phyloP scores from a whole-genome alignment of 805 yeast genomes.

The Spathaspora passalidarum region DNA sequence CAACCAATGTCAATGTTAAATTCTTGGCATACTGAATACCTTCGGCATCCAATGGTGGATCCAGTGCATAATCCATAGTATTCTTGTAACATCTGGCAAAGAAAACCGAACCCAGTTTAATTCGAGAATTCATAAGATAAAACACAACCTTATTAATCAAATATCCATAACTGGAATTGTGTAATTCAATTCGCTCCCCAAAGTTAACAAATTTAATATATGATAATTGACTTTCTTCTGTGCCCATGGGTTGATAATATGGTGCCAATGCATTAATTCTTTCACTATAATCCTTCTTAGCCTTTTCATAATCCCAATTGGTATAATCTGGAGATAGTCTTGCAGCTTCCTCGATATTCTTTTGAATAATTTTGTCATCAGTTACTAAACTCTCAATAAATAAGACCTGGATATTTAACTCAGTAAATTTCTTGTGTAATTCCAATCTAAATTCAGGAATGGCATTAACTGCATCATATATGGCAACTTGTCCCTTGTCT shows the following conservation, averaged over 20 bases:
- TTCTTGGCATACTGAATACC: constrained; percentile 68
- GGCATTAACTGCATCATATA: constrained; percentile 94
- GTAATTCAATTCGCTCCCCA: constrained; percentile 78
- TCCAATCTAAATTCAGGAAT: constrained; percentile 62
- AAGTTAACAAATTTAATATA: constrained; percentile 87
- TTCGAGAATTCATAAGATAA: constrained; percentile 86
- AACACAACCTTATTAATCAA: constrained; percentile 87
- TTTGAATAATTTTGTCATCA: constrained; percentile 61
- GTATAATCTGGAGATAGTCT: constrained; percentile 82
- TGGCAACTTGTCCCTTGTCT: constrained; percentile 90
- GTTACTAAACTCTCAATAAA: constrained; percentile 88
- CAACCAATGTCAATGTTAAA: constrained; percentile 55
- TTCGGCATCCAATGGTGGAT: constrained; percentile 75
- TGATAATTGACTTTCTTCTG: constrained; percentile 48
- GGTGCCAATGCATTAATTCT: constrained; percentile 68
- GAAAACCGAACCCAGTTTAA: constrained; percentile 85
- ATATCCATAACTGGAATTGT: constrained; percentile 83
- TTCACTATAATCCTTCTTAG: constrained; percentile 71
- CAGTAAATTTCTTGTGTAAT: constrained; percentile 51
- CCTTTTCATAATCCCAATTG: constrained; percentile 70
- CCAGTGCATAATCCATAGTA: constrained; percentile 61
- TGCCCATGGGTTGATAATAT: constrained; percentile 70
- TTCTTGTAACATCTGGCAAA: constrained; percentile 77
- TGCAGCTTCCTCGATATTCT: constrained; percentile 78
- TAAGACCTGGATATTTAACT: constrained; percentile 66